Evolutionary conservation across 2,329 filamentous ascomycete genomes (phyloP), one percentile per base, ranked within the genome.

Genomic region (Dryadomyces sulphureus): DNA sequence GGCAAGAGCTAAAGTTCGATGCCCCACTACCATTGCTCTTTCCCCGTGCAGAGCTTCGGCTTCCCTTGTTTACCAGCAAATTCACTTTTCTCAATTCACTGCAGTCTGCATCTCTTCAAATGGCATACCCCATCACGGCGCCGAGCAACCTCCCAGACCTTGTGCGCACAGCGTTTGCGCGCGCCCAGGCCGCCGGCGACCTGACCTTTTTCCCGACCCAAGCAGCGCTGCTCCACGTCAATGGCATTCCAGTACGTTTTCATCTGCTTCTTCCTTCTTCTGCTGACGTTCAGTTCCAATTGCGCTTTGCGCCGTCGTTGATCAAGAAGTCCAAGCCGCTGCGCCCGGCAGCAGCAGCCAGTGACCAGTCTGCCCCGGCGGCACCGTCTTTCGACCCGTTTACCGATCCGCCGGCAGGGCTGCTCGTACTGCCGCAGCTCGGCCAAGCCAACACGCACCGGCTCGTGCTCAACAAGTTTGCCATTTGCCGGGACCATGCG

Each of bases 401-500:
- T 59, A 76, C 73, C 30, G 66, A 75, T 49, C 80, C 80, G 0
- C 60, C 69, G 0, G 55, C 65, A 3, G 63, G 74, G 9, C 69
- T 81, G 47, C 64, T 80, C 34, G 60, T 79, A 38, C 55, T 83
- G 7, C 65, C 65, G 1, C 64, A 74, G 17, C 25, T 52, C 3
- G 45, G 46, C 11, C 40, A 45, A 0, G 59, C 64, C 9, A 14
- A 9, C 27, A 32, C 27, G 8, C 81, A 87, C 59, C 68, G 71
- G 48, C 67, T 86, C 38, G 75, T 87, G 1, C 65, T 87, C 36
- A 87, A 87, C 66, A 87, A 86, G 60, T 87, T 82, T 54, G 80
- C 82, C 42, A 63, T 87, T 42, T 79, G 84, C 30, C 71, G 74
- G 0, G 70, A 79, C 54, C 82, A 87, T 62, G 84, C 83, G 57